A percentile compares a stretch with the other conserved stretches of the same genome.
phyloP scores from a whole-genome alignment of 2,329 filamentous ascomycete species.

The Gaeumannomyces tritici region DNA sequence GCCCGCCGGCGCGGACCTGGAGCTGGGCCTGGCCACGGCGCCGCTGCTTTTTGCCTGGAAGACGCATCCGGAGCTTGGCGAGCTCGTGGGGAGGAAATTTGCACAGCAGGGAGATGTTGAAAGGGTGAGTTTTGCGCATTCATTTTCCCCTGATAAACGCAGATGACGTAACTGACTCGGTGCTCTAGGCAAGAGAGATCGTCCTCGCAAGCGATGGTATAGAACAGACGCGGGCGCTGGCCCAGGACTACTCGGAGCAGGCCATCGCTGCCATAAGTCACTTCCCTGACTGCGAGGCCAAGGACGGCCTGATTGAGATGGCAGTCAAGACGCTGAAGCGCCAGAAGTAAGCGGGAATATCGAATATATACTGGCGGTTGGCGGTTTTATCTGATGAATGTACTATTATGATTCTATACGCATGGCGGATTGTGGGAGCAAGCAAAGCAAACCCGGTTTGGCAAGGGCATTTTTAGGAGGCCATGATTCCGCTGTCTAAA shows the following conservation, averaged over 20 bases:
- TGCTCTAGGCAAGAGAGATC: conserved; percentile 66
- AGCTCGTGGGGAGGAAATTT: conserved; percentile 88
- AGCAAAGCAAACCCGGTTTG: neutral
- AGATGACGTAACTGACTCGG: neutral
- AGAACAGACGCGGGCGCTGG: conserved; percentile 82
- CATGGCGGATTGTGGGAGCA: neutral
- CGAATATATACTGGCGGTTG: neutral
- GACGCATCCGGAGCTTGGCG: conserved; percentile 72
- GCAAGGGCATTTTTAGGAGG: neutral
- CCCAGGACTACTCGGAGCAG: conserved; percentile 82
- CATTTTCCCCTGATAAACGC: neutral
- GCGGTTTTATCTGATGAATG: neutral
- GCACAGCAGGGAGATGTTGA: conserved; percentile 71
- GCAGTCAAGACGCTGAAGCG: conserved; percentile 84
- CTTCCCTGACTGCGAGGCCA: conserved; percentile 93
- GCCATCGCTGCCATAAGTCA: conserved; percentile 73
- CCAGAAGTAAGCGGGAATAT: conserved; percentile 55
- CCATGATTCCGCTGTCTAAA: neutral
- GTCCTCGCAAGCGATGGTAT: conserved; percentile 79
- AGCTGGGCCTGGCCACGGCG: conserved; percentile 87
- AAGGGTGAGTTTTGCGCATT: conserved; percentile 47
- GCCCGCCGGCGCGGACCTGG: conserved; percentile 86
- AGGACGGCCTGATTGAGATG: conserved; percentile 86
- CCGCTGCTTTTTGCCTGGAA: conserved; percentile 95
- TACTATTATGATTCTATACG: neutral